Evolutionary conservation across 306 rosid genomes (phyloP).

Genomic region (Datisca glomerata): DNA sequence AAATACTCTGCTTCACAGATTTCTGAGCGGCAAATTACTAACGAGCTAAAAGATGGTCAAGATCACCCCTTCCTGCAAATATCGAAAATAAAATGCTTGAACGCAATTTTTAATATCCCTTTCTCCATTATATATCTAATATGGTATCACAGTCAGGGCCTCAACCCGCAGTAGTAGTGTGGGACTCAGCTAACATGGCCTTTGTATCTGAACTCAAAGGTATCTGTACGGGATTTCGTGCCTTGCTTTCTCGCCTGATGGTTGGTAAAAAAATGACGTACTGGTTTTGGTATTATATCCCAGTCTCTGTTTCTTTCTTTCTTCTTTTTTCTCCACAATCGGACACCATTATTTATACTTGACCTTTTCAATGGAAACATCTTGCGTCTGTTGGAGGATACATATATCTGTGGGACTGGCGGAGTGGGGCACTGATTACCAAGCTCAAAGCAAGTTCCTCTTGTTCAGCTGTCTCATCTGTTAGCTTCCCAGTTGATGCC

Average conservation of each 20-base stretch:
- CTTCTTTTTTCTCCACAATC: no score
- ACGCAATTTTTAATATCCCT: no score
- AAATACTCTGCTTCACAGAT: no score
- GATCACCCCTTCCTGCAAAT: no score
- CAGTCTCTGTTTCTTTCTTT: slow-evolving; percentile 7
- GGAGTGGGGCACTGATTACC: slow-evolving; percentile 32
- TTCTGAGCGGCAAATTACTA: no score
- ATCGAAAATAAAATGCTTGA: no score
- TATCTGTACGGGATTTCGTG: slow-evolving; percentile 53
- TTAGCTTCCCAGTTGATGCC: slow-evolving; percentile 53
- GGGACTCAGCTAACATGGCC: slow-evolving; percentile 37
- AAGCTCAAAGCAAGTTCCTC: slow-evolving; percentile 67
- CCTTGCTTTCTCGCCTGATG: slow-evolving; percentile 68
- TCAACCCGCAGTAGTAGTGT: slow-evolving; percentile 55
- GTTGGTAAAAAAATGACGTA: slow-evolving; percentile 27
- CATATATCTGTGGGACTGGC: slow-evolving; percentile 67
- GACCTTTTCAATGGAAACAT: slow-evolving; percentile 40
- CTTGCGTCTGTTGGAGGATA: slow-evolving; percentile 61
- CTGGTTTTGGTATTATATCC: slow-evolving; percentile 14
- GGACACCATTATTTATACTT: neutral
- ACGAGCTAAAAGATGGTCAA: no score
- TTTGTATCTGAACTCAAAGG: slow-evolving; percentile 46
- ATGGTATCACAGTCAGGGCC: slow-evolving; percentile 48
- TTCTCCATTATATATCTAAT: slow-evolving; percentile 6
- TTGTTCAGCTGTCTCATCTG: slow-evolving; percentile 39